Base-by-base conservation (phyloP, 345 rosid genomes). In the Hypericum perforatum region DNA sequence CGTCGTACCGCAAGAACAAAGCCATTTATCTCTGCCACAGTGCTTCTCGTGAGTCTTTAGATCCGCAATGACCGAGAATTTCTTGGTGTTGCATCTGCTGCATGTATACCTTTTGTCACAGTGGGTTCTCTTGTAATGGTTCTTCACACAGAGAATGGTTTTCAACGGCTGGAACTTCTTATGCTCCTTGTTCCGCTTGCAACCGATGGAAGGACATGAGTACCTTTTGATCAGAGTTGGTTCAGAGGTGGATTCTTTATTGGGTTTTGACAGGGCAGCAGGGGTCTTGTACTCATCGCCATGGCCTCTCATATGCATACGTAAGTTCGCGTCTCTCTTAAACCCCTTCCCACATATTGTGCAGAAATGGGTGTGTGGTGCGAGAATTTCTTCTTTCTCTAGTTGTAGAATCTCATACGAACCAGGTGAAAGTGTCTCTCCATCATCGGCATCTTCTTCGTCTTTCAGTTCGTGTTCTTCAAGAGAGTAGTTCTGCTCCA, bases 221-320 rank as follows among this genome's bases (percentile, higher is more conserved):
- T 92, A 92, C 77, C 98, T 81, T 72, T 85, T 92, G 14, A 85
- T 66, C 61, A 81, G 73, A 63, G 70, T 58, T 42, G 86, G 83
- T 52, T 83, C 95, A 3, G 90, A 67, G 55, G 67, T 15, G 0
- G 85, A 42, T 74, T 83, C 95, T 67, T 80, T 88, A 73, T 72
- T 63, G 0, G 98, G 98, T 62, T 92, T 92, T 0, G 95, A 95
- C 0, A 92, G 85, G 13, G 98, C 98, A 9, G 92, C 96, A 0
- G 94, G 70, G 4, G 98, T 85, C 63, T 92, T 92, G 72, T 92
- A 92, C 74, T 92, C 95, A 14, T 92, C 96, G 5, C 98, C 98
- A 15, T 92, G 98, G 7, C 98, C 98, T 74, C 98, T 73, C 98
- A 92, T 92, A 63, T 92, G 98, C 98, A 92, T 92, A 16, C 98